Evolutionary conservation across 1,284 basidiomycete genomes (phyloP).

Genomic region (Ceratobasidium papillatum): DNA sequence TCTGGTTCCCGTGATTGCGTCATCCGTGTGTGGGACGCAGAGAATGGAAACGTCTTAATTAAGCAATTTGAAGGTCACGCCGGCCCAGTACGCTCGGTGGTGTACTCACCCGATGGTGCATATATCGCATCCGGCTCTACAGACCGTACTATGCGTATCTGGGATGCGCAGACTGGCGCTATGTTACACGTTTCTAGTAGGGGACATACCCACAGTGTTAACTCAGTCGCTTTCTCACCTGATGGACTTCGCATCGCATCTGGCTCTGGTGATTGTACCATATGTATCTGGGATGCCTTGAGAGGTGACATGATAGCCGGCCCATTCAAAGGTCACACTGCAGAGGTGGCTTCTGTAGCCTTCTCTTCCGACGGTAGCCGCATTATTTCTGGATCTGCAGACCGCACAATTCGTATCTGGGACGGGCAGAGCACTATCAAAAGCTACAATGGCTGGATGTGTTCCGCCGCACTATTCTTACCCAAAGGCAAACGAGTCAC

Average conservation of each 20-base stretch:
- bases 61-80: neutral
- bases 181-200: neutral
- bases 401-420: conserved; percentile 40
- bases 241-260: conserved; percentile 7
- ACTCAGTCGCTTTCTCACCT: conserved; percentile 28
- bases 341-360: neutral
- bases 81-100: neutral
- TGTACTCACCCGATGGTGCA: conserved; percentile 29
- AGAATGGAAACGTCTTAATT: neutral
- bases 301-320: neutral
- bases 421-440: neutral
- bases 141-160: conserved; percentile 28
- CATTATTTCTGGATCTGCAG: conserved; percentile 25
- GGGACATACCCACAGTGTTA: neutral
- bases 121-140: conserved; percentile 15
- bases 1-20: conserved; percentile 37
- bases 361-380: conserved; percentile 18
- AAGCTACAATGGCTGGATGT: neutral
- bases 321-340: neutral
- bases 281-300: conserved; percentile 34
- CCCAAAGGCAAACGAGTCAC: too few species aligned
- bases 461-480: neutral
- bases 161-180: conserved; percentile 17
- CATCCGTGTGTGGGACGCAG: conserved; percentile 36
- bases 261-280: conserved; percentile 21